A percentile compares a stretch with the other conserved stretches of the same genome.
phyloP scores from a whole-genome alignment of 495 filamentous ascomycete species.

The Rusavskia elegans region DNA sequence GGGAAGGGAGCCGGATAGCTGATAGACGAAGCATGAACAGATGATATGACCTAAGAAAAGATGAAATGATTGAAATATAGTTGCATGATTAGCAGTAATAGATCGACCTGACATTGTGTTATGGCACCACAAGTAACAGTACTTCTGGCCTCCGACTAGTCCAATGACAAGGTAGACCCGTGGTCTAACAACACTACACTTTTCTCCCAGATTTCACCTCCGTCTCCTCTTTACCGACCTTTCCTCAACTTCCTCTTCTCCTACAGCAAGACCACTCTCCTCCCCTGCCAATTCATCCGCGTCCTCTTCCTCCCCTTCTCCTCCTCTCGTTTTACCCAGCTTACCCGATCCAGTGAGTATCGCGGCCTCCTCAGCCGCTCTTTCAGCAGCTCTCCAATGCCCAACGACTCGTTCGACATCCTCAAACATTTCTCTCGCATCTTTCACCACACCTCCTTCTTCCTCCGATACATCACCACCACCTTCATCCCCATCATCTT shows the following conservation, averaged over 20 bases:
- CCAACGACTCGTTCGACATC: conserved; percentile 50
- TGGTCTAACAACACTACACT: too few species aligned
- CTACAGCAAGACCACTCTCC: conserved; percentile 10
- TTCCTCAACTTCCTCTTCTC: conserved; percentile 15
- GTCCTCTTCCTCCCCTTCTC: conserved; percentile 3
- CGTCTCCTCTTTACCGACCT: conserved; percentile 8
- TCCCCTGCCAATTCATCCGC: conserved; percentile 16
- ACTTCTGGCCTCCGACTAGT: too few species aligned
- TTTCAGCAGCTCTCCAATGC: conserved; percentile 43
- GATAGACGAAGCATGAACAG: too few species aligned
- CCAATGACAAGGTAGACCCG: background rate
- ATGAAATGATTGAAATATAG: too few species aligned
- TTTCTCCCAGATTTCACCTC: background rate
- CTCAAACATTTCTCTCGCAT: conserved; percentile 67
- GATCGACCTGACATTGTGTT: too few species aligned
- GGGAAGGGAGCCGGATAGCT: background rate
- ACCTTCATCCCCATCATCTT: conserved; percentile 20
- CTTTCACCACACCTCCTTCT: conserved; percentile 68
- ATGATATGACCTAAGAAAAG: background rate
- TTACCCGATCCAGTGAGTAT: conserved; percentile 4
- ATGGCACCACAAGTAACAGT: too few species aligned
- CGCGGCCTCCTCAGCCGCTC: conserved; percentile 14
- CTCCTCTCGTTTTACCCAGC: background rate
- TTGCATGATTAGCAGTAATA: too few species aligned
- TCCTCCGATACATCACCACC: conserved; percentile 33